These are phyloP conservation scores for Pleurotus cornucopiae DNA, from an alignment of 768 basidiomycete genomes.

Conservation along the genomic window DNA sequence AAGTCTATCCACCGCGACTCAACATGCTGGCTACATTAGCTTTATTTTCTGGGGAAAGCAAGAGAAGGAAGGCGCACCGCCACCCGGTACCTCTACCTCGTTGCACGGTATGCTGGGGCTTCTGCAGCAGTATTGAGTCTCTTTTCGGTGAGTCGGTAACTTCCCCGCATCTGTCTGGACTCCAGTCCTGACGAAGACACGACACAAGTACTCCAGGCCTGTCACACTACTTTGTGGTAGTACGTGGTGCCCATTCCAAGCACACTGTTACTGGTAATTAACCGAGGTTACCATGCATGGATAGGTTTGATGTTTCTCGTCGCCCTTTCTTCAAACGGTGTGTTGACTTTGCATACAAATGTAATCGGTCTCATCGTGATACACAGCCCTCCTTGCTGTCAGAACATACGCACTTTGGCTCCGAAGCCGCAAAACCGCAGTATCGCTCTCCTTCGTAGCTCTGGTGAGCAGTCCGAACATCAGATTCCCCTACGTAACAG, in stretches of 20 bases:
- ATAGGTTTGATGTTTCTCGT: conserved; percentile 2
- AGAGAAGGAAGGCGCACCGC: background rate
- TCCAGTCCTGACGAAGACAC: no score
- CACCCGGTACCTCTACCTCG: background rate
- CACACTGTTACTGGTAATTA: background rate
- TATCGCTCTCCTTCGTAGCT: background rate
- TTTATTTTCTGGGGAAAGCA: background rate
- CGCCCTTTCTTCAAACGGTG: conserved; percentile 1
- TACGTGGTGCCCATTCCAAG: background rate
- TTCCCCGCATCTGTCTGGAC: no score
- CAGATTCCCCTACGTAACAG: background rate
- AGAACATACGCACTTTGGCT: conserved; percentile 2
- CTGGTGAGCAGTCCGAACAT: background rate
- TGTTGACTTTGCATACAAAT: background rate
- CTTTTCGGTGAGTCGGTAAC: background rate
- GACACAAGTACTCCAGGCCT: no score
- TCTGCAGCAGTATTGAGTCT: background rate
- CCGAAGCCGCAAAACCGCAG: background rate
- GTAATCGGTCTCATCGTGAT: background rate
- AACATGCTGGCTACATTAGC: background rate
- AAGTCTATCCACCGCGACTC: background rate
- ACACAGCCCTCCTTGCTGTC: background rate
- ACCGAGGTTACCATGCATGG: background rate
- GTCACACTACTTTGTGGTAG: background rate
- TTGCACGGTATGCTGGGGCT: background rate